Evolutionary conservation across 768 basidiomycete genomes (phyloP), one percentile per base, ranked within the genome.

Genomic region (Boletus pseudopeckii): DNA sequence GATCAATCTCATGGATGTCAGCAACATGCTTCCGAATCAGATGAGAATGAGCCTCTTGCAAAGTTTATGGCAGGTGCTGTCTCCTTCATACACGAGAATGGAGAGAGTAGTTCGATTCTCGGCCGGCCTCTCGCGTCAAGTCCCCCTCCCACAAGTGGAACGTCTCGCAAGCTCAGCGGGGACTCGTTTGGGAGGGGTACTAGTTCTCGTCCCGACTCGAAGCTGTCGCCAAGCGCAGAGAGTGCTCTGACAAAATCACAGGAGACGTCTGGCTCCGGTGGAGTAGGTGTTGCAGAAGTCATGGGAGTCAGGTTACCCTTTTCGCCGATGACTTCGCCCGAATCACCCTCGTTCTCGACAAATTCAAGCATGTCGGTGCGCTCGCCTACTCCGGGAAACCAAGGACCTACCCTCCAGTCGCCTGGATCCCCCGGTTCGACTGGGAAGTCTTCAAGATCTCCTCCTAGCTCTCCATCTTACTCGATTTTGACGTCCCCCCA

Each of bases 191-290:
- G 57, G 9, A 66, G 42, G 13, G 56, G 58, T 18, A 24, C 70
- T 18, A 52, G 64, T 44, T 74, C 74, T 18, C 69, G 73, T 10
- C 70, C 74, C 14, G 75, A 75, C 44, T 77, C 76, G n/a, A 75
- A 72, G 52, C 57, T 72, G 38, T 67, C 70, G 5, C 68, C 71
- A 6, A 67, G 48, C 10, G 30, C 50, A 37, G 71, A 70, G 20
- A 67, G 50, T 48, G 17, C 32, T 14, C 41, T 33, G 4, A 42
- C 46, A 48, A 70, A 60, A 38, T 56, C 60, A 45, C 60, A 58
- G 13, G 69, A 71, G 46, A 48, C 26, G 11, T 52, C 56, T 22
- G 48, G 45, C 22, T 52, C 53, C 24, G 34, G 43, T 49, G 60
- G 53, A 36, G 50, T 50, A 36, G 50, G 55, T 34, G 50, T 45